phyloP scores from a whole-genome alignment of 208 protist species.

The Trypanosoma scelopori region DNA sequence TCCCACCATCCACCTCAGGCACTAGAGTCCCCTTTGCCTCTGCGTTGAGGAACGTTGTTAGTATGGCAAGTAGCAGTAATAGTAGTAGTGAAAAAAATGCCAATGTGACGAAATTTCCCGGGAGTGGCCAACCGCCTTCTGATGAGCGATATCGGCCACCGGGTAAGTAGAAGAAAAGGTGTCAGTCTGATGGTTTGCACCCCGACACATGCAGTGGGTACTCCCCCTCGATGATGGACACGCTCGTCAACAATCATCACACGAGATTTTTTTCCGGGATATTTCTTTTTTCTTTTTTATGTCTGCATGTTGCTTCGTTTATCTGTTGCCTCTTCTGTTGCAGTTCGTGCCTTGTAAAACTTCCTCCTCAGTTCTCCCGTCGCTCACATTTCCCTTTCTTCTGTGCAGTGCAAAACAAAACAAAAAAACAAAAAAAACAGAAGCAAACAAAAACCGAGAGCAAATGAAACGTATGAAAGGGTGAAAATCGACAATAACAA shows the following conservation, averaged over 20 bases:
- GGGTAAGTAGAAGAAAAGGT: not conserved
- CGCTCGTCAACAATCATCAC: too few relatives aligned
- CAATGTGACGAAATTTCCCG: not conserved
- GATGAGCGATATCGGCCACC: not conserved
- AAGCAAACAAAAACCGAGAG: not conserved
- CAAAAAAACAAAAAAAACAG: slow-evolving; percentile 2
- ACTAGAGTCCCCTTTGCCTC: not conserved
- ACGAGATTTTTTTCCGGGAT: not conserved
- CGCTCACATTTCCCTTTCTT: too few relatives aligned
- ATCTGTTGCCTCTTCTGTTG: too few relatives aligned
- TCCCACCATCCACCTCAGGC: not conserved
- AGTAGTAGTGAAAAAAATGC: not conserved
- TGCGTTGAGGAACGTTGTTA: not conserved
- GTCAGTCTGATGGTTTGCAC: too few relatives aligned
- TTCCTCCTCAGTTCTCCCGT: too few relatives aligned
- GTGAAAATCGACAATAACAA: not conserved
- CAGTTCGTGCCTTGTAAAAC: too few relatives aligned
- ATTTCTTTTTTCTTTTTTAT: slow-evolving; percentile 1
- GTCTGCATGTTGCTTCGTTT: too few relatives aligned
- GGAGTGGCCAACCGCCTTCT: not conserved
- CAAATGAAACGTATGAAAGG: not conserved
- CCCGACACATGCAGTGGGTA: too few relatives aligned
- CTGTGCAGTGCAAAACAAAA: too few relatives aligned
- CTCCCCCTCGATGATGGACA: too few relatives aligned
- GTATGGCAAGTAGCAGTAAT: not conserved